Conservation (phyloP, 1,139 yeast genomes). For the Geotrichum reessii region DNA sequence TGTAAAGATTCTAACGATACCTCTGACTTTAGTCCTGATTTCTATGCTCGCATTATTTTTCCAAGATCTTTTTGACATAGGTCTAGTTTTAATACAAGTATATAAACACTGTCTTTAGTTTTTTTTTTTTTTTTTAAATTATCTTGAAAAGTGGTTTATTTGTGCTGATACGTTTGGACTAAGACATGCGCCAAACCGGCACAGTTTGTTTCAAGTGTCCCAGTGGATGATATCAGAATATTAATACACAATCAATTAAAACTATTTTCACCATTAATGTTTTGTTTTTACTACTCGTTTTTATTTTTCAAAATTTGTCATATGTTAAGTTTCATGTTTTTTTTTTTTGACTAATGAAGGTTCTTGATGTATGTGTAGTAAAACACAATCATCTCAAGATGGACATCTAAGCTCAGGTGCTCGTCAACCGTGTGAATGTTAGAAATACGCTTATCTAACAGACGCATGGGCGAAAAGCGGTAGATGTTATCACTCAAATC, state of each 20-base stretch:
- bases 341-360: background rate
- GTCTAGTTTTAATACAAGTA: too few species aligned
- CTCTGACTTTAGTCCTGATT: background rate
- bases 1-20: background rate
- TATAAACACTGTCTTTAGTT: too few species aligned
- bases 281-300: background rate
- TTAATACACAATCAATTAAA: background rate
- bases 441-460: slow-evolving; percentile 14
- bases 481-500: slow-evolving; percentile 63
- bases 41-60: too few species aligned
- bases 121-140: too few species aligned
- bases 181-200: background rate
- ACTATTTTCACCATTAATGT: background rate
- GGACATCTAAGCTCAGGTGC: slow-evolving; percentile 46
- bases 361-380: slow-evolving; percentile 46
- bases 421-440: slow-evolving; percentile 57
- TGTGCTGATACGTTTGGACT: background rate
- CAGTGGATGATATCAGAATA: background rate
- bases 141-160: too few species aligned
- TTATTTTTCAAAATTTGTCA: background rate
- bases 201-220: background rate
- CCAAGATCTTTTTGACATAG: too few species aligned
- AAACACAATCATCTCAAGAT: slow-evolving; percentile 55
- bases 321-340: background rate
- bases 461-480: slow-evolving; percentile 49